Base-by-base conservation (phyloP, 2,329 filamentous ascomycete species). In the Drechslerella dactyloides region DNA sequence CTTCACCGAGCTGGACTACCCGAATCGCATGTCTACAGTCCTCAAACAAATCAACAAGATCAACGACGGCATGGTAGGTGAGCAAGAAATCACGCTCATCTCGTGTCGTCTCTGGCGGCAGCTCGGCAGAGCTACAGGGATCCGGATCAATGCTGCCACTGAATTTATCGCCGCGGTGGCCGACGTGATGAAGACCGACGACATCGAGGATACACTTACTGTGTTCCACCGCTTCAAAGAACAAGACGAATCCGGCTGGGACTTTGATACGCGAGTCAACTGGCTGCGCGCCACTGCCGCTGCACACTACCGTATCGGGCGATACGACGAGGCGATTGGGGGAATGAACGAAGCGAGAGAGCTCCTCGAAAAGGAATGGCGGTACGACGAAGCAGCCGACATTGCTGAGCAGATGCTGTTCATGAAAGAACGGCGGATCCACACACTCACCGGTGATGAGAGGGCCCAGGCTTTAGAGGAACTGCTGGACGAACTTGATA, bases 1-100 rank as follows among this genome's bases (percentile, higher is more conserved):
- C 51, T 72, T 72, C 55, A 72, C 68, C 1, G 60, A 72, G 8
- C 33, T 72, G 10, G 56, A 72, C 48, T 65, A 60, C 44, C 68
- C 68, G 1, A 72, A 72, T 35, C 42, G 68, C 27, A 65, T 72
- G 68, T 51, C 59, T n/a, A 50, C 60, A 5, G 50, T 60, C 0
- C 52, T 72, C 2, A 52, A 44, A n/a, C 54, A 72, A 15, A 72
- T 72, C 42, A 54, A 53, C n/a, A 61, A 61, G 8, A 72, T 72
- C n/a, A 72, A 65, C 42, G 68, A 72, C 13, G 10, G 55, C 1
- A 56, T 72, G 51, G n/a, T 72, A 13, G 21, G 24, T 1, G 44
- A 51, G 2, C 55, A 50, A 1, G 60, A 72, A 3, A 59, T 72
- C n/a, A 27, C 60, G 1, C 19, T 65, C 2, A 57, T 61, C 8